phyloP scores from a whole-genome alignment of 2,329 filamentous ascomycete species.

The Rasamsonia emersonii region DNA sequence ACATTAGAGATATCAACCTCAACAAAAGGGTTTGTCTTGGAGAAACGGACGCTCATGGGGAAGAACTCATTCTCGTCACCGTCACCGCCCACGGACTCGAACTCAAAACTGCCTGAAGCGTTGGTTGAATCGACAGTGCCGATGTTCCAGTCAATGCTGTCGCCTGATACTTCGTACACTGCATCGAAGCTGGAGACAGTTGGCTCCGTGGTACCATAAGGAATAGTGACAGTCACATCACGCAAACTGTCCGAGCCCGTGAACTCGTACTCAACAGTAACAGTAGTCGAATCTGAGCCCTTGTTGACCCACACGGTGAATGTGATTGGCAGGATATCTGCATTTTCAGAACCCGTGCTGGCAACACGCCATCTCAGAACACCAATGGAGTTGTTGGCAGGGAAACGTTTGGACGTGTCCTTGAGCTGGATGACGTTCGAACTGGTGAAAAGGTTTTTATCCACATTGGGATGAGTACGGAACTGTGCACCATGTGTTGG shows the following conservation, averaged over 20 bases:
- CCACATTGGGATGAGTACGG: constrained; percentile 92
- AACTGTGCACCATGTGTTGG: constrained; percentile 81
- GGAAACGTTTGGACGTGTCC: constrained; percentile 81
- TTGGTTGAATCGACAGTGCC: constrained; percentile 78
- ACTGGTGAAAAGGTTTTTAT: constrained; percentile 76
- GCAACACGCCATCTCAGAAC: constrained; percentile 84
- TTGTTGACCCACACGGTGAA: constrained; percentile 98
- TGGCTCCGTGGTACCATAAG: constrained; percentile 76
- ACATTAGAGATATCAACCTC: constrained; percentile 69
- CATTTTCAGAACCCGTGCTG: constrained; percentile 69
- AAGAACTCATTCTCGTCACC: constrained; percentile 92
- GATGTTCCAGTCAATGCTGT: constrained; percentile 89
- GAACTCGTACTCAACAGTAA: constrained; percentile 94
- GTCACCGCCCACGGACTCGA: constrained; percentile 78
- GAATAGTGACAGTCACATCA: constrained; percentile 81
- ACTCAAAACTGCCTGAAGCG: constrained; percentile 81
- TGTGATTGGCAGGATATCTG: constrained; percentile 76
- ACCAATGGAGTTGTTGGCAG: constrained; percentile 85
- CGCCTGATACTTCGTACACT: constrained; percentile 85
- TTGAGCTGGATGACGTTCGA: constrained; percentile 82
- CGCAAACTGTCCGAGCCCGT: constrained; percentile 69
- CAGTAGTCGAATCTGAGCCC: constrained; percentile 69
- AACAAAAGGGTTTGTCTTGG: constrained; percentile 75
- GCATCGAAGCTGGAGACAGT: constrained; percentile 89
- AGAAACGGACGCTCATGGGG: constrained; percentile 89